Evolutionary conservation across 2,329 filamentous ascomycete genomes (phyloP).

Genomic region (Nemania sp.): DNA sequence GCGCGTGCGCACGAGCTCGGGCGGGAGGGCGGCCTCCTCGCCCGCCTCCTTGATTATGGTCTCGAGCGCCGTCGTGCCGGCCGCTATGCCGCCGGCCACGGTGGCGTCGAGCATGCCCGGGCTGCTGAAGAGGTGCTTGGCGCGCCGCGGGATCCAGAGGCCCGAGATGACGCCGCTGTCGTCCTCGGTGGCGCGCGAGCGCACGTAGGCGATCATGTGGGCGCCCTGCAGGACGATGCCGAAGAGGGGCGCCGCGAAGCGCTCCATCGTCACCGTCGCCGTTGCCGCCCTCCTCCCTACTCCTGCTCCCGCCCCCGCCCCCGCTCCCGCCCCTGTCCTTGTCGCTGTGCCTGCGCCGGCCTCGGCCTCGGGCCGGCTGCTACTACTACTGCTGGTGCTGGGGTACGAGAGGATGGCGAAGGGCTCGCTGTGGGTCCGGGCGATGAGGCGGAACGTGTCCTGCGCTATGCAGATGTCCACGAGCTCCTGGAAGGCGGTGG

Average conservation of each 20-base stretch:
- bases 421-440: constrained; percentile 42
- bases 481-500: constrained; percentile 38
- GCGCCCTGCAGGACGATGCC: constrained; percentile 66
- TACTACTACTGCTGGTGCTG: background rate
- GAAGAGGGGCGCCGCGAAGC: constrained; percentile 62
- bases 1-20: constrained; percentile 58
- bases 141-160: constrained; percentile 71
- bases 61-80: constrained; percentile 65
- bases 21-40: constrained; percentile 72
- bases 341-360: no score
- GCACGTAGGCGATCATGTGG: constrained; percentile 63
- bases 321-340: background rate
- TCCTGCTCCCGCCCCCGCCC: background rate
- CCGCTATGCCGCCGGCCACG: constrained; percentile 72
- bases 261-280: constrained; percentile 35
- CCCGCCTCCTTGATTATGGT: constrained; percentile 70
- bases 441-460: constrained; percentile 40
- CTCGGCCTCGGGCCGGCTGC: no score
- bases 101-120: constrained; percentile 74
- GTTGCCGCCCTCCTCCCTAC: background rate
- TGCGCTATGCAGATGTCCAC: constrained; percentile 39
- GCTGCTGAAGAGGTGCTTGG: constrained; percentile 70
- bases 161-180: constrained; percentile 49
- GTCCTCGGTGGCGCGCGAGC: constrained; percentile 39
- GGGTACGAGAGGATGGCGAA: constrained; percentile 40